phyloP scores from a whole-genome alignment of 176 grass and related monocot genomes.

The Chloris gayana region DNA sequence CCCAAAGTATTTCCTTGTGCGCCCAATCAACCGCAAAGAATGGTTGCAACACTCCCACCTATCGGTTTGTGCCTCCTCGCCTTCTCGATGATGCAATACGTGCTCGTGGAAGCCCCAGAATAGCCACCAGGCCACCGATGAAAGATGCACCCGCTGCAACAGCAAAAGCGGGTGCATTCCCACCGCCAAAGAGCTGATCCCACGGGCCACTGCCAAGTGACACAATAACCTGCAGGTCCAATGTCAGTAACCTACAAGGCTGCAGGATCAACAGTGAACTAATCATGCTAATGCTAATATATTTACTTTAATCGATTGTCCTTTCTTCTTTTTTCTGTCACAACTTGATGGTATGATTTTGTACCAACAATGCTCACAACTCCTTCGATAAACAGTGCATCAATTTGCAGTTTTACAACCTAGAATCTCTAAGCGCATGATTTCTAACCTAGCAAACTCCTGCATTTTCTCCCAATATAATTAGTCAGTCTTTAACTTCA shows the following conservation, averaged over 20 bases:
- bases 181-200: slow-evolving; percentile 85
- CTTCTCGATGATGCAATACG: slow-evolving; percentile 48
- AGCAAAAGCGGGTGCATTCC: slow-evolving; percentile 76
- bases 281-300: background rate
- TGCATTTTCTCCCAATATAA: slow-evolving; percentile 1
- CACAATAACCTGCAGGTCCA: slow-evolving; percentile 62
- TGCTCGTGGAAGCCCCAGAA: slow-evolving; percentile 74
- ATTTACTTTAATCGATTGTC: background rate
- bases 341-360: background rate
- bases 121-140: slow-evolving; percentile 72
- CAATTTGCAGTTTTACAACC: too few relatives aligned
- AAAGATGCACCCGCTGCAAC: slow-evolving; percentile 76
- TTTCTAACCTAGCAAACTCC: background rate
- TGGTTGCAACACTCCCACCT: slow-evolving; percentile 37
- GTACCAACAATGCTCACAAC: background rate
- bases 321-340: too few relatives aligned
- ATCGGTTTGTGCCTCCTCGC: slow-evolving; percentile 41
- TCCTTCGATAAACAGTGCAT: background rate
- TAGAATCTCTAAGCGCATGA: background rate
- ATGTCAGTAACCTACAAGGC: slow-evolving; percentile 15
- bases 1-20: background rate
- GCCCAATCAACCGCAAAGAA: slow-evolving; percentile 50
- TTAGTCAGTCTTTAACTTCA: background rate
- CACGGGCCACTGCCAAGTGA: slow-evolving; percentile 79
- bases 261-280: background rate